These are phyloP conservation scores for Extremus antarcticus DNA, from an alignment of 495 filamentous ascomycete genomes.

Conservation along the genomic window DNA sequence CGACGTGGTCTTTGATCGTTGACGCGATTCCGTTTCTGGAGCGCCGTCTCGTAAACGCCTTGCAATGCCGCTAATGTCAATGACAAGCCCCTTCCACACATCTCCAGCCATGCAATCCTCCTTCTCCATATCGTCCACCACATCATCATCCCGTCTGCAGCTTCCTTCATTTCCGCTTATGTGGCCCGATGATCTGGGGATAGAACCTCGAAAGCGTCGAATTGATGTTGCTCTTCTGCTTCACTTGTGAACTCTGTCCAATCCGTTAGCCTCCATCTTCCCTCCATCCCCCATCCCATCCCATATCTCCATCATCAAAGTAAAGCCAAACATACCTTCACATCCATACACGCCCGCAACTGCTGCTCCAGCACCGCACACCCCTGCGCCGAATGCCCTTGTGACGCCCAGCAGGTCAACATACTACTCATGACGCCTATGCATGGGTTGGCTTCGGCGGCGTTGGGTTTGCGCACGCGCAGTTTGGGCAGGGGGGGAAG, in stretches of 20 bases:
- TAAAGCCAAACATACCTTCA: slow-evolving; percentile 42
- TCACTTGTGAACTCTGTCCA: slow-evolving; percentile 48
- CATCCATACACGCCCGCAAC: slow-evolving; percentile 89
- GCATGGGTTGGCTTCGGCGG: slow-evolving; percentile 66
- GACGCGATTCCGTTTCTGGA: no score
- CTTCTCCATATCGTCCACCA: no score
- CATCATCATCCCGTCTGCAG: background rate
- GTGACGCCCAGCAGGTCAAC: slow-evolving; percentile 88
- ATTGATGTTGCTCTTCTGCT: slow-evolving; percentile 80
- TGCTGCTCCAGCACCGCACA: slow-evolving; percentile 73
- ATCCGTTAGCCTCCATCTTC: background rate
- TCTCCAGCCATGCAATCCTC: background rate
- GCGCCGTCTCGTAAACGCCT: background rate
- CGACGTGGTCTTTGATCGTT: no score
- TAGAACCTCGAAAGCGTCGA: slow-evolving; percentile 86
- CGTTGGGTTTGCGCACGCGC: slow-evolving; percentile 73
- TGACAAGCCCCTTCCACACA: background rate
- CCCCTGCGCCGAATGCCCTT: slow-evolving; percentile 59
- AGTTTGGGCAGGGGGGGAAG: slow-evolving; percentile 79
- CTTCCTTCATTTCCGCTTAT: slow-evolving; percentile 51
- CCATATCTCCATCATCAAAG: no score
- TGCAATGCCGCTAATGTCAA: background rate
- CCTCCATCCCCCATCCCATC: background rate
- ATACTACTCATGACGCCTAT: slow-evolving; percentile 78
- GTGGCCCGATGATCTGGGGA: slow-evolving; percentile 58